Evolutionary conservation across 345 rosid genomes (phyloP), one percentile per base, ranked within the genome.

Genomic region (Capsella bursapastoris): DNA sequence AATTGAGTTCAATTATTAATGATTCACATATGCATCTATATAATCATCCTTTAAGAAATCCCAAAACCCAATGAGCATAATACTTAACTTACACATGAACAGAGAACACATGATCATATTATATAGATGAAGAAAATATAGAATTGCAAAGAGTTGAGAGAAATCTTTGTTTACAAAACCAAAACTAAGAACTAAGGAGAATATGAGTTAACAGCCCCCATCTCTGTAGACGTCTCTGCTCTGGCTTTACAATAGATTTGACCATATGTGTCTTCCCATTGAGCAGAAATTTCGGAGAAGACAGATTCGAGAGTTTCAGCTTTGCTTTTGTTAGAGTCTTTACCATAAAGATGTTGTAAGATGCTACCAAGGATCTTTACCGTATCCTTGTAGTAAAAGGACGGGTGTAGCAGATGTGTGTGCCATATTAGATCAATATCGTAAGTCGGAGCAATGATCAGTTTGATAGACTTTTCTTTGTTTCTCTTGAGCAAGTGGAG

Each of bases 361-460:
- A 92, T 70, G 70, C 79, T 85, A 51, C 92, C 94, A 50, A 88
- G 74, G 7, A 69, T 59, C 78, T 80, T 76, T 15, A n/a, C 74
- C 68, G 88, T 44, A 79, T 92, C 92, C 50, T 84, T 83, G 70
- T 87, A 84, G 83, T 92, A 92, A 59, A 86, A 77, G 75, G 78
- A 78, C 16, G 96, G 91, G 77, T 88, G 89, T 81, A 92, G 70
- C 73, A 90, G 98, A 78, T 92, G 98, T 40, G 96, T 84, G 62
- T 92, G 98, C 96, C 98, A 92, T 25, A 90, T 88, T 52, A 92
- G 92, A 81, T 88, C 97, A 55, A 93, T 66, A 79, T 93, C 98
- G 67, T 91, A 91, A 59, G 98, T 93, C 22, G 98, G 98, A 59
- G 91, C 98, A 71, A 88, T 85, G 67, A 91, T 89, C 41, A 80